These are phyloP conservation scores for Phytophthora foliorum DNA, from an alignment of 352 stramenopile species.

Conservation along the genomic window DNA sequence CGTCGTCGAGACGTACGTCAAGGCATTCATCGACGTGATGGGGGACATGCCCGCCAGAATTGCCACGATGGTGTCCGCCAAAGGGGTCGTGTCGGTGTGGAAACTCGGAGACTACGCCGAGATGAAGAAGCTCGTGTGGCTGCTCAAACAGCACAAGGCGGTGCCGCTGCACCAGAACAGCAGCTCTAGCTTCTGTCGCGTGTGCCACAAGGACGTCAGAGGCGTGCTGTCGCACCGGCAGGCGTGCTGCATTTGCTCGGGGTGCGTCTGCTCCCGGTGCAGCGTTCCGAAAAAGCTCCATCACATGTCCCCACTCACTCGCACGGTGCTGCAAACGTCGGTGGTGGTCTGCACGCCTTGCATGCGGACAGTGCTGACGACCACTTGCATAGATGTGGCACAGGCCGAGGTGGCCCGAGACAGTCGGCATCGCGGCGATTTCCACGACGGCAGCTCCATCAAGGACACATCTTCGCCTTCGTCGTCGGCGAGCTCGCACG, in stretches of 20 bases:
- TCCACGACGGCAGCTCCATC: constrained; percentile 24
- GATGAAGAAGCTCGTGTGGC: constrained; percentile 48
- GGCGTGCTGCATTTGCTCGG: constrained; percentile 36
- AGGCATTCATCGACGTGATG: constrained; percentile 46
- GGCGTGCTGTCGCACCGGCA: constrained; percentile 23
- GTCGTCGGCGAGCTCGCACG: constrained; percentile 19
- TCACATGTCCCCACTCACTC: constrained; percentile 43
- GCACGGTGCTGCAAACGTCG: constrained; percentile 28
- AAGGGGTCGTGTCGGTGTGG: constrained; percentile 48
- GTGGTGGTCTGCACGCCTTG: constrained; percentile 43
- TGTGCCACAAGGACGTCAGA: constrained; percentile 39
- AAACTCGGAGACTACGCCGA: constrained; percentile 44
- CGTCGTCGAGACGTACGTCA: constrained; percentile 50
- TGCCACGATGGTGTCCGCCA: constrained; percentile 36
- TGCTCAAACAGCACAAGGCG: constrained; percentile 35
- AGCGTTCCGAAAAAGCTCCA: constrained; percentile 39
- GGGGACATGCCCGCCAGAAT: constrained; percentile 45
- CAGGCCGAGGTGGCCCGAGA: constrained; percentile 21
- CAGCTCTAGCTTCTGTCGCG: constrained; percentile 24
- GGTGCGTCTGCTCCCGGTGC: constrained; percentile 34
- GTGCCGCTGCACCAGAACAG: constrained; percentile 1
- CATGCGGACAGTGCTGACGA: constrained; percentile 32
- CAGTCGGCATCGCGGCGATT: constrained; percentile 1
- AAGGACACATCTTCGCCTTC: constrained; percentile 29
- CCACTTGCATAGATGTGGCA: constrained; percentile 36